Evolutionary conservation across 2,329 filamentous ascomycete species (phyloP).

Genomic region (Colletotrichum sp.): DNA sequence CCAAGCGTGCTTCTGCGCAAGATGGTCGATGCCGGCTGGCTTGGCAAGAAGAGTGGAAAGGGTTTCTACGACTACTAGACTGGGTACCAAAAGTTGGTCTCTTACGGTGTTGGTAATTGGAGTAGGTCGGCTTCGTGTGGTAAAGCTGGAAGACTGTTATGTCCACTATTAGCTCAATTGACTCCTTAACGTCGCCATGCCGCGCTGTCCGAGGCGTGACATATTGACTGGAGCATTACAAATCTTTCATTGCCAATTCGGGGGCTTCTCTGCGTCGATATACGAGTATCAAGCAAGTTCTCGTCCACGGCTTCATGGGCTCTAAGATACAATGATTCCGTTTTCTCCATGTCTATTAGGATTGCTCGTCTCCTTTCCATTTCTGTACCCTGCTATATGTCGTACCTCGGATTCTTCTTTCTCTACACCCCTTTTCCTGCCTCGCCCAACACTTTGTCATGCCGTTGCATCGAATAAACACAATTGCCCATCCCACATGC

Average conservation of each 20-base stretch:
- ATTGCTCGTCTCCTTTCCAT: too few relatives aligned
- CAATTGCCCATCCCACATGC: not conserved
- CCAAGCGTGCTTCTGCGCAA: conserved; percentile 86
- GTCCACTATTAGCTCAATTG: not conserved
- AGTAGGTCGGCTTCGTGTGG: not conserved
- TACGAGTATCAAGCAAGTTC: not conserved
- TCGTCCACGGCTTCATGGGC: not conserved
- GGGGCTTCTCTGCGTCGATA: not conserved
- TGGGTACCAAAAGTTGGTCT: not conserved
- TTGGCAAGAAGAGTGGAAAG: conserved; percentile 96
- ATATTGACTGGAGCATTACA: not conserved
- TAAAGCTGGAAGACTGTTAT: not conserved
- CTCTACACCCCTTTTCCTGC: not conserved
- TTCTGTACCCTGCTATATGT: too few relatives aligned
- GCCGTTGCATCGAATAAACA: not conserved
- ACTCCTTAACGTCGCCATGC: not conserved
- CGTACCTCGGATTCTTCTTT: too few relatives aligned
- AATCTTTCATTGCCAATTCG: not conserved
- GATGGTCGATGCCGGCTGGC: conserved; percentile 98
- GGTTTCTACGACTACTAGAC: conserved; percentile 90
- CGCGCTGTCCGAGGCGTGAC: not conserved
- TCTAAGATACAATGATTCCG: not conserved
- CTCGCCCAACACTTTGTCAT: not conserved
- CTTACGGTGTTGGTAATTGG: not conserved
- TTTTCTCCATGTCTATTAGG: too few relatives aligned